Percentiles rank a stretch among this genome's conserved stretches.
Conservation (phyloP, 345 rosid genomes). For the Eucalyptus tenuipes region DNA sequence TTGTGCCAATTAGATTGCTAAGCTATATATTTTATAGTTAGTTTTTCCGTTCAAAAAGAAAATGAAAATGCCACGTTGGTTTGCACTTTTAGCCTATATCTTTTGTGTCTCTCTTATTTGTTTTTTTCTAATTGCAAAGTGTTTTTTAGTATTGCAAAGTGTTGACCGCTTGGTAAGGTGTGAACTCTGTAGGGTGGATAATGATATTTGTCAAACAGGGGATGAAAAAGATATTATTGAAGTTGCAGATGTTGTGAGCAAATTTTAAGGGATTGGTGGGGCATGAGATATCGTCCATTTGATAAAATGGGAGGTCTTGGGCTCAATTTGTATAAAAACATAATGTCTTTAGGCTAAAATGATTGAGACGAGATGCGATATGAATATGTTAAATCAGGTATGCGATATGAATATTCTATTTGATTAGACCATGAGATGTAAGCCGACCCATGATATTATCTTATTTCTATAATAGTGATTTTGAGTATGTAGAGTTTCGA, state of each 20-base stretch:
- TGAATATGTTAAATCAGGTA: background rate
- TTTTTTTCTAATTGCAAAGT: too few species aligned
- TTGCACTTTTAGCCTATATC: background rate
- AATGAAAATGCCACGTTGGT: background rate
- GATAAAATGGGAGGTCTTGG: background rate
- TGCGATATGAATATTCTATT: background rate
- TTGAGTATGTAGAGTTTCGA: background rate
- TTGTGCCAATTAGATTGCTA: background rate
- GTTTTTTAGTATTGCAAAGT: background rate
- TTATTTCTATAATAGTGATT: background rate
- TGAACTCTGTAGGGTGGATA: background rate
- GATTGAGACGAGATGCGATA: background rate
- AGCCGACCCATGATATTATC: background rate
- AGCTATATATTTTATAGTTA: background rate
- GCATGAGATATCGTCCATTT: background rate
- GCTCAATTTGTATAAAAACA: background rate
- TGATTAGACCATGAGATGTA: background rate
- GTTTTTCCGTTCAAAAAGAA: background rate
- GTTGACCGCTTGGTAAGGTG: background rate
- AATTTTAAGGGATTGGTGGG: background rate
- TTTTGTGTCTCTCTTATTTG: background rate
- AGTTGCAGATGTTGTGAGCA: background rate
- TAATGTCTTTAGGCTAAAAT: rapidly evolving
- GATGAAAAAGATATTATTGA: background rate
- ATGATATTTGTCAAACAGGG: background rate